Base-by-base conservation (phyloP, 495 filamentous ascomycete genomes). In the Umbilicaria muhlenbergii region DNA sequence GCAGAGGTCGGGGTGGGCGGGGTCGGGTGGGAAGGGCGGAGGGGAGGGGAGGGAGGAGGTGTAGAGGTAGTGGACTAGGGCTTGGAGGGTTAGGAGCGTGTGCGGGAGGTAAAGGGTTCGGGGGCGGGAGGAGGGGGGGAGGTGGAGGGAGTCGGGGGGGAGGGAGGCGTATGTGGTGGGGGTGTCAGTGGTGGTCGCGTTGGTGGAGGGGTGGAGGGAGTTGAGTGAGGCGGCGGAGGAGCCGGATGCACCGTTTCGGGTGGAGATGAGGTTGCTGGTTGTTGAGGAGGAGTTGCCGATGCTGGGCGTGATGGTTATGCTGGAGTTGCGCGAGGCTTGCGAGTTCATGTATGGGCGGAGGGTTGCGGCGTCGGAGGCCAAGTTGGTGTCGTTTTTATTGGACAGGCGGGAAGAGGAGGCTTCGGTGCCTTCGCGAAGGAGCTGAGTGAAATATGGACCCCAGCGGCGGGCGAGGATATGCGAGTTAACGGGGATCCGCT, bases 401-500 rank as follows among this genome's bases (percentile, higher is more conserved):
- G 14, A 36, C 34, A 11, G 33, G 44, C 15, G 32, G 32, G 48
- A 53, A 31, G 42, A 60, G 17, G 45, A 47, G n/a, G 47, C 43
- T 17, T 56, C 53, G 32, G 39, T 50, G 13, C 81, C 83, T 59
- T 93, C 85, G 18, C 78, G 75, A 6, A 96, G 71, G 2, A 95
- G 70, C 47, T 92, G 86, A 36, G 89, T 81, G 56, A 98, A 96
- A 53, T 89, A 96, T 2, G 85, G 85, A 0, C 91, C 91, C 91
- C 91, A 98, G 47, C 91, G 69, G 21, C 85, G 73, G 14, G 84
- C 79, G 1, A 95, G 68, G 11, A 98, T 70, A 34, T 86, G 75
- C 12, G 88, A 94, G 59, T 94, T 96, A 43, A 95, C 84, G 0
- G 92, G 85, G 46, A 96, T 83, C 2, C 86, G 75, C 56, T 96